phyloP scores from a whole-genome alignment of 441 rosid genomes.

The Erysimum cheiri region DNA sequence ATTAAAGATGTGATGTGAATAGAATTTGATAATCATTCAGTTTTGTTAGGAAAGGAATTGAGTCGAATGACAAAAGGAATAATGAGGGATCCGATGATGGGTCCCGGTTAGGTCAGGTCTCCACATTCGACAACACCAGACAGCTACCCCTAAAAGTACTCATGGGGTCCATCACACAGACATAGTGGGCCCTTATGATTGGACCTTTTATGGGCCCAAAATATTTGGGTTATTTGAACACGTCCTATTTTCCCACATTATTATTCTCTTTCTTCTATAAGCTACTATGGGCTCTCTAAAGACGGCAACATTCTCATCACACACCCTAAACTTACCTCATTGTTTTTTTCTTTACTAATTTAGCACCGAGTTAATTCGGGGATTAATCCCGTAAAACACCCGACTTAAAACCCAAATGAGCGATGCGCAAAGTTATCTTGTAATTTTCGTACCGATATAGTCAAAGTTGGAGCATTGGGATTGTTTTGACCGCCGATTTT shows the following conservation, averaged over 20 bases:
- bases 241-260: constrained; percentile 31
- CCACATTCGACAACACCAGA: constrained; percentile 41
- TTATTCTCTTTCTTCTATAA: constrained; percentile 20
- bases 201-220: constrained; percentile 38
- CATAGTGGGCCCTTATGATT: constrained; percentile 38
- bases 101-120: constrained; percentile 46
- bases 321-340: not conserved
- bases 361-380: no score
- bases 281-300: constrained; percentile 35
- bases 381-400: no score
- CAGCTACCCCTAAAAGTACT: constrained; percentile 39
- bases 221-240: constrained; percentile 31
- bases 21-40: constrained; percentile 24
- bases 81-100: constrained; percentile 34
- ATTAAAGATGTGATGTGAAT: constrained; percentile 34
- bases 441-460: not conserved
- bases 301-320: constrained; percentile 27
- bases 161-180: constrained; percentile 27
- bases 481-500: constrained; percentile 13
- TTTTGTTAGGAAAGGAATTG: constrained; percentile 28
- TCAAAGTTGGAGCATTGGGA: constrained; percentile 13
- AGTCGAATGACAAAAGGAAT: constrained; percentile 43
- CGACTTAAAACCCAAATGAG: no score
- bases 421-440: not conserved
- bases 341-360: no score